Base-by-base conservation (phyloP, 768 basidiomycete genomes). In the Leccinellum albellum region DNA sequence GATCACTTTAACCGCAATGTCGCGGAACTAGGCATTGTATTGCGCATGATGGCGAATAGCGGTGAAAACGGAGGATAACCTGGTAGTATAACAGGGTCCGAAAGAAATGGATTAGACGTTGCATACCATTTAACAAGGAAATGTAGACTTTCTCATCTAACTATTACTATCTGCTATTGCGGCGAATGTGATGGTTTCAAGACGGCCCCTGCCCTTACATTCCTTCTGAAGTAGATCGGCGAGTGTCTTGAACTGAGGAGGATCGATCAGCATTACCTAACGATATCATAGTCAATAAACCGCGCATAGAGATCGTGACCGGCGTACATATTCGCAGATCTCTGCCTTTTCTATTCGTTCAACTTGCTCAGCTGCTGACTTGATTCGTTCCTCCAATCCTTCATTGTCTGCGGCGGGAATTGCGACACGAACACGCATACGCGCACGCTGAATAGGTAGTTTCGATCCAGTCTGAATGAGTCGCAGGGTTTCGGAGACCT, bases 401-500 rank as follows among this genome's bases (percentile, higher is more conserved):
- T 87, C 85, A 21, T 80, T 86, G 54, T 93, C 89, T 6, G 68
- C 70, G 6, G 71, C 60, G 1, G 94, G 89, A 70, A 98, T 80
- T 4, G 83, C 80, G 20, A 98, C 81, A 32, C 91, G 84, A 6
- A 99, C 82, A 15, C 94, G 84, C 97, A 99, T 98, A 51, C 89
- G 80, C 6, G 95, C 91, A 46, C 95, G 83, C 66, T 96, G 89
- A 57, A 99, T 96, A 1, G 94, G 93, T 12, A 99, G 79, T n/a
- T 84, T 89, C 1, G 89, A 89, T 46, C 87, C 83, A 1, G 85
- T 78, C 66, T 96, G 92, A 21, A 98, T 78, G 17, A 83, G 76
- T 66, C 88, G 91, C 72, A 98, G 88, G 61, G 91, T 90, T 64
- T 94, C 93, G 10, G 93, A 86, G 7, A 94, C 92, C 92, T 94